Percentiles rank a stretch among this genome's conserved stretches.
Conservation (phyloP, 768 basidiomycete species). For the Naematelia aurantialba region DNA sequence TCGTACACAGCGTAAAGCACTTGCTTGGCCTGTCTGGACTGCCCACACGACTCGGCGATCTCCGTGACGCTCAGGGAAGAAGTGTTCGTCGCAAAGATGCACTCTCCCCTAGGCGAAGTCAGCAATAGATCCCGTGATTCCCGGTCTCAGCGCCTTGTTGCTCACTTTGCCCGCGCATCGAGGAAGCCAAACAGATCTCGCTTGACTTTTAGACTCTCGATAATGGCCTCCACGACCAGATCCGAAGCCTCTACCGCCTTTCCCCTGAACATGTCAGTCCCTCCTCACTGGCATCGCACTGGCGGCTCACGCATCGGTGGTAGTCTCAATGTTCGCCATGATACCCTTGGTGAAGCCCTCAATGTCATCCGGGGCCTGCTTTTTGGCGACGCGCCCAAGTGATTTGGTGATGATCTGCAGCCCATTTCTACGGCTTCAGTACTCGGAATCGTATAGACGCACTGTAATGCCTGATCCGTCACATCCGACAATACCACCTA, state of each 20-base stretch:
- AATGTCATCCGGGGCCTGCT: slow-evolving; percentile 43
- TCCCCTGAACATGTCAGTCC: slow-evolving; percentile 18
- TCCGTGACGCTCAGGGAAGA: slow-evolving; percentile 50
- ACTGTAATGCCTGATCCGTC: slow-evolving; percentile 48
- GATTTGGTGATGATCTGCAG: slow-evolving; percentile 52
- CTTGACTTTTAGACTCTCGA: slow-evolving; percentile 53
- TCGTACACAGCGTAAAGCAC: background rate
- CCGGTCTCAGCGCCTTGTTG: background rate
- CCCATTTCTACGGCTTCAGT: slow-evolving; percentile 40
- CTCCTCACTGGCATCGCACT: background rate
- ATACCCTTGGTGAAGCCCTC: slow-evolving; percentile 41
- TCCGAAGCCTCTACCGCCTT: slow-evolving; percentile 50
- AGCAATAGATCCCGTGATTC: background rate
- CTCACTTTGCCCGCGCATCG: slow-evolving; percentile 49
- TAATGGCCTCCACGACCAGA: slow-evolving; percentile 54
- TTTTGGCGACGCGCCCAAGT: slow-evolving; percentile 51
- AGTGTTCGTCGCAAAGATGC: slow-evolving; percentile 54
- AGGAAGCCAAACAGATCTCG: slow-evolving; percentile 52
- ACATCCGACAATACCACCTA: slow-evolving; percentile 51
- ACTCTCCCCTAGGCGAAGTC: slow-evolving; percentile 18
- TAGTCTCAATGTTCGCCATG: slow-evolving; percentile 48
- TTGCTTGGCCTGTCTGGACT: slow-evolving; percentile 44
- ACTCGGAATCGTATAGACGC: slow-evolving; percentile 5
- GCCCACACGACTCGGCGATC: slow-evolving; percentile 48
- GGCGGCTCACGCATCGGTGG: slow-evolving; percentile 50